Conservation (phyloP, 257 asterid genomes). For the Solanum sejunctum region DNA sequence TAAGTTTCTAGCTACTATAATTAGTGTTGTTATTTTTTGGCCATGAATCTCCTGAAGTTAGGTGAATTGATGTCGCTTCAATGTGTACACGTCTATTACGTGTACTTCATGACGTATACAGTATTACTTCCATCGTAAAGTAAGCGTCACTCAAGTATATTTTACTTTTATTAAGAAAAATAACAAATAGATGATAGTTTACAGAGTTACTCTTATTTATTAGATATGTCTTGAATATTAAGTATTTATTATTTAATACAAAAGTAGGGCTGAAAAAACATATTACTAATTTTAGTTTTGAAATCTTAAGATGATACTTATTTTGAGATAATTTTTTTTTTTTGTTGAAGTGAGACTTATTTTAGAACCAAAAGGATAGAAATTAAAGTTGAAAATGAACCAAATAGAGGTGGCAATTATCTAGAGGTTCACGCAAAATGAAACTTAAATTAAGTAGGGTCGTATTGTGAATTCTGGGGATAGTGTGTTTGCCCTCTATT, state of each 20-base stretch:
- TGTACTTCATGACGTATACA: neutral
- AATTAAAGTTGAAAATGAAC: neutral
- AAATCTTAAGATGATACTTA: neutral
- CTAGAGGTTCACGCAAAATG: neutral
- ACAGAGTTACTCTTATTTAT: neutral
- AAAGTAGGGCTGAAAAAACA: neutral
- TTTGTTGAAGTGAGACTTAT: neutral
- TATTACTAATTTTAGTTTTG: neutral
- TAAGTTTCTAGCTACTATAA: neutral
- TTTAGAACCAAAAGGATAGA: rapidly evolving
- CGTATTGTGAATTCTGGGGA: neutral
- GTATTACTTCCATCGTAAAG: rapidly evolving
- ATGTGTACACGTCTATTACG: neutral
- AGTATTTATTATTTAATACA: rapidly evolving
- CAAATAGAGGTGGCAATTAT: neutral
- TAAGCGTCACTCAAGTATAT: neutral
- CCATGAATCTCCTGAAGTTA: conserved; percentile 11
- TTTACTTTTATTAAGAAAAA: neutral
- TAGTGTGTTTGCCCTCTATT: neutral
- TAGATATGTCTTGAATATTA: neutral
- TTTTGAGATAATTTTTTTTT: too few species aligned
- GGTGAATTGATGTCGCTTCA: neutral
- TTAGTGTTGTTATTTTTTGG: neutral
- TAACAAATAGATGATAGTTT: neutral
- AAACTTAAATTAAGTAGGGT: neutral